phyloP scores from a whole-genome alignment of 2,329 filamentous ascomycete genomes.

The Penicillium janthinellum region DNA sequence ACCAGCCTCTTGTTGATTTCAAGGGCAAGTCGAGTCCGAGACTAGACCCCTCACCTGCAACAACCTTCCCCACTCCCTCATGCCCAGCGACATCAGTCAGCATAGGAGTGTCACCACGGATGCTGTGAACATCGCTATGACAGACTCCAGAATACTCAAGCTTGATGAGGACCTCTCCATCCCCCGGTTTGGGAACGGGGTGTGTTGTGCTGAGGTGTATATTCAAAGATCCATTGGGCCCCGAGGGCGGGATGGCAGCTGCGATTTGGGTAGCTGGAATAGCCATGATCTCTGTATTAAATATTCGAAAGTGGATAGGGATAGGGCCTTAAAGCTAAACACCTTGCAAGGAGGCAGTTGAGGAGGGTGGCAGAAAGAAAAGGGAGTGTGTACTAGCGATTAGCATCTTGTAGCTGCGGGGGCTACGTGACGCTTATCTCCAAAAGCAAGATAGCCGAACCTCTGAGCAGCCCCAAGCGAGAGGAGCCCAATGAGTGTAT shows the following conservation, averaged over 20 bases:
- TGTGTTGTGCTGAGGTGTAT: conserved; percentile 30
- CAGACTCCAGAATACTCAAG: conserved; percentile 52
- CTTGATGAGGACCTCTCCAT: conserved; percentile 50
- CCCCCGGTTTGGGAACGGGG: conserved; percentile 40
- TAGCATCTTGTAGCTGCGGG: conserved; percentile 18
- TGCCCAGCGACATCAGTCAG: conserved; percentile 51
- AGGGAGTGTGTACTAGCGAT: not conserved
- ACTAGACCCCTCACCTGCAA: conserved; percentile 29
- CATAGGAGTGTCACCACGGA: conserved; percentile 47
- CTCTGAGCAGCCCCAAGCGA: not conserved
- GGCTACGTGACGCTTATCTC: conserved; percentile 22
- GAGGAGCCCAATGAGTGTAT: not conserved
- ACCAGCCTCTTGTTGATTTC: not conserved
- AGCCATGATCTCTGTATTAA: conserved; percentile 11
- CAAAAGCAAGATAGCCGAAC: conserved; percentile 6
- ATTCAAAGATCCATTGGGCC: conserved; percentile 20
- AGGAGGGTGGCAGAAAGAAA: not conserved
- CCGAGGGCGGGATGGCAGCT: conserved; percentile 32
- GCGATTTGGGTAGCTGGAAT: conserved; percentile 34
- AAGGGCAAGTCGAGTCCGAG: not conserved
- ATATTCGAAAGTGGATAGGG: not conserved
- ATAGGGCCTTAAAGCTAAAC: not conserved
- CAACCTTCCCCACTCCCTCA: conserved; percentile 50
- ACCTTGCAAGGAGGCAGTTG: not conserved
- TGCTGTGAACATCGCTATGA: conserved; percentile 52